These are phyloP conservation scores for Chloranthus sessilifolius DNA, from an alignment of 164 flowering plant genomes.

Conservation along the genomic window DNA sequence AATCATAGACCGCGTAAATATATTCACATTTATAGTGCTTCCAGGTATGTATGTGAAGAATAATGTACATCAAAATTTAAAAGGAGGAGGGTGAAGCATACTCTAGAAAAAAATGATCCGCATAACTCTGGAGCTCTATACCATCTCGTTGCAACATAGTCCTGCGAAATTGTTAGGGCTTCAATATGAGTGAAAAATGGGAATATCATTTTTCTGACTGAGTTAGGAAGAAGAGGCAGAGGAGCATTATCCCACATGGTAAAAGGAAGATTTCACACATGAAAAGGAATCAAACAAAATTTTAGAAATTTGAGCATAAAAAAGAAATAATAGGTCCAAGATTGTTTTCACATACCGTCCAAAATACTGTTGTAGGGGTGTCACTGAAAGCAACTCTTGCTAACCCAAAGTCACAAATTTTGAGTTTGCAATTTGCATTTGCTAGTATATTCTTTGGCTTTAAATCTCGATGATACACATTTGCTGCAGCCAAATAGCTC, in stretches of 20 bases:
- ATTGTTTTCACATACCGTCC: constrained; percentile 86
- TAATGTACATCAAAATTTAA: not conserved
- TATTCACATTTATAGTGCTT: too few species aligned
- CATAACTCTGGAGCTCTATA: constrained; percentile 97
- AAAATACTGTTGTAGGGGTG: constrained; percentile 86
- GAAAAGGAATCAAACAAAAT: too few species aligned
- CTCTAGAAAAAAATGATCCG: constrained; percentile 98
- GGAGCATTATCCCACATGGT: too few species aligned
- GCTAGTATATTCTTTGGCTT: constrained; percentile 89
- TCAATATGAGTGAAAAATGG: too few species aligned
- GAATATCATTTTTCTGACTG: too few species aligned
- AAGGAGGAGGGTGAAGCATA: constrained; percentile 14
- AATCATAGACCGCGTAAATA: too few species aligned
- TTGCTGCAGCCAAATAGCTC: constrained; percentile 40
- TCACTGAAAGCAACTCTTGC: constrained; percentile 87
- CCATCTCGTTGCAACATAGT: constrained; percentile 98
- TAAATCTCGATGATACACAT: constrained; percentile 80
- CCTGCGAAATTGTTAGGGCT: too few species aligned
- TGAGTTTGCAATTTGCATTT: constrained; percentile 85
- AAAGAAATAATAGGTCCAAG: too few species aligned
- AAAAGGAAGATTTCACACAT: too few species aligned
- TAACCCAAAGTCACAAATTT: constrained; percentile 92
- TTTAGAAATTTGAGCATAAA: too few species aligned
- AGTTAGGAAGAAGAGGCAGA: too few species aligned
- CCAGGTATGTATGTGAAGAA: too few species aligned